Base-by-base conservation (phyloP, 2,329 filamentous ascomycete species). In the Hypocrella siamensis region DNA sequence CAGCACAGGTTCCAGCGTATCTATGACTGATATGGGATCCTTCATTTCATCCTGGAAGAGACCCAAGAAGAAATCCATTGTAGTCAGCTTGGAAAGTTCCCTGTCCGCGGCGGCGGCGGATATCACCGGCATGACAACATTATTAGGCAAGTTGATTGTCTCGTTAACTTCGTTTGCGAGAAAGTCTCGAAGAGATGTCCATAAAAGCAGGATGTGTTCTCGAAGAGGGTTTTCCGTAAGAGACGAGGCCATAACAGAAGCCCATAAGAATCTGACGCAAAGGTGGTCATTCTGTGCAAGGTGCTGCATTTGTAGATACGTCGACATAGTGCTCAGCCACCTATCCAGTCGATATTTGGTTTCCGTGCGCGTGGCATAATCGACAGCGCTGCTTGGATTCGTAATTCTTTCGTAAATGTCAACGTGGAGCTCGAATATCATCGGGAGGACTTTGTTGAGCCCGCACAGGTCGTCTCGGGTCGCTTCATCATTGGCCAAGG, bases 11-110 rank as follows among this genome's bases (percentile, higher is more conserved):
- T 98, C 90, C 22, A 98, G 60, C 18, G 77, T 90, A 46, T 94
- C 85, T 36, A 98, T 94, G 15, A 94, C 73, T 5, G 77, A 69
- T 10, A 88, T 70, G 0, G 88, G 82, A 42, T 94, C 78, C 29
- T 78, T 75, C 36, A 77, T 70, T 35, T 90, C 79, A 24, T 85
- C 76, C 37, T 82, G 79, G 49, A 96, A 96, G 1, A 98, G 70
- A 24, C 77, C 82, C 31, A 85, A 66, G 53, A 98, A 96, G 52
- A 96, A 96, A 47, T 94, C 88, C 71, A 93, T 90, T 1, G 88
- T 96, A 11, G 83, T 93, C 21, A 96, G 66, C 45, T 86, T 85
- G 10, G 83, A 88, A 17, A 94, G 79, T 49, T 98, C 88, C 33
- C 84, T 76, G 39, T 96, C 86, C 6, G 90, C 77, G 1, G 84